A percentile compares a stretch with the other conserved stretches of the same genome.
phyloP scores from a whole-genome alignment of 352 stramenopile species.

The Globisporangium spiculum region DNA sequence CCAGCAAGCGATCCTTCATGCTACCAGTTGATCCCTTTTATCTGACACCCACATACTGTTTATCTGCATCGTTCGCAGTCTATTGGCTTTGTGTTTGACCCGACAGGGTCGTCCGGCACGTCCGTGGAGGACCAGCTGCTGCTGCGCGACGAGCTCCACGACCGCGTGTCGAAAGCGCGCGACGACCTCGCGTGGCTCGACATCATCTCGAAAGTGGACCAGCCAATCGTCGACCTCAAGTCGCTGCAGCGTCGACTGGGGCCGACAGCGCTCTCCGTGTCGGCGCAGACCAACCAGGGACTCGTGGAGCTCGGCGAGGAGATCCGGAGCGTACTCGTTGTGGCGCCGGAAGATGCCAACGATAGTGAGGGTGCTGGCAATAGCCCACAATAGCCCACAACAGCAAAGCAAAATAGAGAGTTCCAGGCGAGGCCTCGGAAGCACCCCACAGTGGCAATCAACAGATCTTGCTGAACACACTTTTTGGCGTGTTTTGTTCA shows the following conservation, averaged over 20 bases:
- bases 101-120: slow-evolving; percentile 65
- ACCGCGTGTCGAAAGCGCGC: slow-evolving; percentile 36
- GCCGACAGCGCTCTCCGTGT: slow-evolving; percentile 34
- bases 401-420: slow-evolving; percentile 1
- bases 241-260: slow-evolving; percentile 35
- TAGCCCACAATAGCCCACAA: too few species aligned
- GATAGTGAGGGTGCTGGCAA: too few species aligned
- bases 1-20: background rate
- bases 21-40: background rate
- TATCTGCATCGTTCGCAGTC: slow-evolving; percentile 34
- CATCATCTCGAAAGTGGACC: slow-evolving; percentile 85
- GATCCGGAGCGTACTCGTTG: slow-evolving; percentile 57
- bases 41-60: background rate
- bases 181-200: slow-evolving; percentile 72
- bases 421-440: background rate
- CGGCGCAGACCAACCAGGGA: slow-evolving; percentile 74
- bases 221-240: slow-evolving; percentile 40
- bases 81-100: slow-evolving; percentile 85
- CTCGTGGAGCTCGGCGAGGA: slow-evolving; percentile 54
- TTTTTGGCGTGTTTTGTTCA: background rate
- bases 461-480: background rate
- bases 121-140: slow-evolving; percentile 55
- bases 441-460: background rate
- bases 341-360: slow-evolving; percentile 13
- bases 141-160: slow-evolving; percentile 69